These are phyloP conservation scores for Chrysoporthe cubensis DNA, from an alignment of 2,329 filamentous ascomycete genomes.

Conservation along the genomic window DNA sequence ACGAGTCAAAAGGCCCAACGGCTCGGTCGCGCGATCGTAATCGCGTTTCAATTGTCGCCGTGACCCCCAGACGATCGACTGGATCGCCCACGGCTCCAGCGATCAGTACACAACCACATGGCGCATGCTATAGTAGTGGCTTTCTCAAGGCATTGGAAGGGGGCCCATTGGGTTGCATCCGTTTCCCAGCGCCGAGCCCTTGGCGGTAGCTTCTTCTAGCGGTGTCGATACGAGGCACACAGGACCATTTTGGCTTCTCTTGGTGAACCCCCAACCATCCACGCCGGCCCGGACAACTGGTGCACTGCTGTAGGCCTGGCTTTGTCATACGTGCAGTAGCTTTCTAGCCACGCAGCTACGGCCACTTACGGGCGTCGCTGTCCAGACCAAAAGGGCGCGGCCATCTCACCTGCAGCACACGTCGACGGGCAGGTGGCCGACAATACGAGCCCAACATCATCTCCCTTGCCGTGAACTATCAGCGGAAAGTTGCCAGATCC, in stretches of 20 bases:
- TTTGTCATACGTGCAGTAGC: constrained; percentile 16
- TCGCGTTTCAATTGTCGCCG: constrained; percentile 3
- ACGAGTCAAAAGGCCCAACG: background rate
- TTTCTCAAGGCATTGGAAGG: background rate
- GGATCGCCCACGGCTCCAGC: background rate
- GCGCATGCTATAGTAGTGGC: background rate
- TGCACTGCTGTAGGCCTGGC: background rate
- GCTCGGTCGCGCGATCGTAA: background rate
- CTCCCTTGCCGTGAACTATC: background rate
- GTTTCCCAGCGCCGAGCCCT: background rate
- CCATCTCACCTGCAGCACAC: background rate
- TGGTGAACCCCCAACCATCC: background rate
- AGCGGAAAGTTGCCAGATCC: background rate
- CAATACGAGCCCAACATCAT: background rate
- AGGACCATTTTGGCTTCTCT: background rate
- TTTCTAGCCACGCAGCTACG: constrained; percentile 2
- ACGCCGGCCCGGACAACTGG: background rate
- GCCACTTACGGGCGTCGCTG: background rate
- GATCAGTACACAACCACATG: background rate
- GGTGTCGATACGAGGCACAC: constrained; percentile 26
- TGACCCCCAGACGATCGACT: background rate
- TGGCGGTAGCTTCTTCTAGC: background rate
- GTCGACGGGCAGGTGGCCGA: background rate
- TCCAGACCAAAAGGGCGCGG: background rate
- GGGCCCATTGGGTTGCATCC: background rate